phyloP scores from a whole-genome alignment of 148 eudicot genomes.

The Drosera capensis region DNA sequence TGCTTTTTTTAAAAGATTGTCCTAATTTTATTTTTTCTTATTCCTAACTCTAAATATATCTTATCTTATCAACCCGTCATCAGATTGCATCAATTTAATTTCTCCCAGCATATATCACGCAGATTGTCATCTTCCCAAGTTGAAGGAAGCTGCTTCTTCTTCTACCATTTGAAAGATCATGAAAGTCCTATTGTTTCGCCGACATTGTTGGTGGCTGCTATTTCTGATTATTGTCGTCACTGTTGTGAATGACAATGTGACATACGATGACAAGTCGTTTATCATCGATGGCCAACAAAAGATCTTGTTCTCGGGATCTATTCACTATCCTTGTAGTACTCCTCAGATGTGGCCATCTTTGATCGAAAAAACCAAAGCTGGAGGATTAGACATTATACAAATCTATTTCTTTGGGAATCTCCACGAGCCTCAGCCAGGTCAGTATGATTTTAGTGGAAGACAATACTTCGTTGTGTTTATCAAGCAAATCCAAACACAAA shows the following conservation, averaged over 20 bases:
- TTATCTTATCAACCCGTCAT: too few species aligned
- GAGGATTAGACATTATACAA: slow-evolving; percentile 78
- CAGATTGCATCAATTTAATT: too few species aligned
- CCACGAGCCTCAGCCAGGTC: slow-evolving; percentile 57
- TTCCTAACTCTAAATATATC: too few species aligned
- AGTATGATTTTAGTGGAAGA: slow-evolving; percentile 66
- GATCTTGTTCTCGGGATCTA: slow-evolving; percentile 70
- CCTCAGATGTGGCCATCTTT: slow-evolving; percentile 98
- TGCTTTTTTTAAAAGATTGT: too few species aligned
- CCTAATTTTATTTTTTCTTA: too few species aligned
- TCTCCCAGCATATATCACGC: too few species aligned
- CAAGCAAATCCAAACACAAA: slow-evolving; percentile 47
- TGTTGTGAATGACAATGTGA: slow-evolving; percentile 23
- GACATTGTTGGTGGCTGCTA: too few species aligned
- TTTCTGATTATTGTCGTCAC: too few species aligned
- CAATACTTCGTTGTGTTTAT: slow-evolving; percentile 40
- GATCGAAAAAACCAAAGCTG: slow-evolving; percentile 77
- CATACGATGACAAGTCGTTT: slow-evolving; percentile 65
- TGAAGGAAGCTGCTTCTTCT: too few species aligned
- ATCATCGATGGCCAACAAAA: slow-evolving; percentile 40
- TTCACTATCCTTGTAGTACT: slow-evolving; percentile 85
- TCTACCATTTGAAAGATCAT: too few species aligned
- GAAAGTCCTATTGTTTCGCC: too few species aligned
- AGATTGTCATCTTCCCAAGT: too few species aligned
- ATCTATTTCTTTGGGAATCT: slow-evolving; percentile 70